These are phyloP conservation scores for Begonia masoniana DNA, from an alignment of 306 rosid species.

Conservation along the genomic window DNA sequence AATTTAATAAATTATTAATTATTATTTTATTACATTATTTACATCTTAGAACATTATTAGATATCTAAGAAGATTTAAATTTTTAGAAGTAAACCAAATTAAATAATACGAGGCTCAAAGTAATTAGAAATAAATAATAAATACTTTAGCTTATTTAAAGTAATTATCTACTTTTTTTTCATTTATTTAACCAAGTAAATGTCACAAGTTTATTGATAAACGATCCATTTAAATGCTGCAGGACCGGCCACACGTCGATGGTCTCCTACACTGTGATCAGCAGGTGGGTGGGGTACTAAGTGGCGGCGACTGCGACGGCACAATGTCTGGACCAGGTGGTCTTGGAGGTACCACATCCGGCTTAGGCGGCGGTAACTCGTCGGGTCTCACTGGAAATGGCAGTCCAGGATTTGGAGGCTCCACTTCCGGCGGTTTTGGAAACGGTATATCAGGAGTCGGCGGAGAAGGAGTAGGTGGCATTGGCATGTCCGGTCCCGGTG, in stretches of 20 bases:
- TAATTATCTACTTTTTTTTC: no score
- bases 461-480: constrained; percentile 24
- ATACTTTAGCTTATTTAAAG: no score
- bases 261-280: background rate
- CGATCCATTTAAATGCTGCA: no score
- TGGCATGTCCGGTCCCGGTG: constrained; percentile 27
- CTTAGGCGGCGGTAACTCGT: constrained; percentile 24
- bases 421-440: constrained; percentile 15
- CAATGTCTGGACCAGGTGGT: constrained; percentile 16
- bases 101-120: no score
- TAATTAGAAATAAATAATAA: no score
- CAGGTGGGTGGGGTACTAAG: constrained; percentile 20
- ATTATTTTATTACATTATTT: no score
- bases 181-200: no score
- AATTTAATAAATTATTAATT: no score
- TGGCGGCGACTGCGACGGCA: constrained; percentile 19
- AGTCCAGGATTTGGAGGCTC: constrained; percentile 19
- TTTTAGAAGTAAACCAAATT: no score
- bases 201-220: no score
- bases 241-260: background rate
- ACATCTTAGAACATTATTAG: no score
- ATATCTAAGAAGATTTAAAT: no score
- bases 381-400: constrained; percentile 35
- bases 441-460: constrained; percentile 5
- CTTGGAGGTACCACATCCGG: constrained; percentile 14